Conservation (phyloP, 2,329 filamentous ascomycete species). For the Trichoderma sp. region DNA sequence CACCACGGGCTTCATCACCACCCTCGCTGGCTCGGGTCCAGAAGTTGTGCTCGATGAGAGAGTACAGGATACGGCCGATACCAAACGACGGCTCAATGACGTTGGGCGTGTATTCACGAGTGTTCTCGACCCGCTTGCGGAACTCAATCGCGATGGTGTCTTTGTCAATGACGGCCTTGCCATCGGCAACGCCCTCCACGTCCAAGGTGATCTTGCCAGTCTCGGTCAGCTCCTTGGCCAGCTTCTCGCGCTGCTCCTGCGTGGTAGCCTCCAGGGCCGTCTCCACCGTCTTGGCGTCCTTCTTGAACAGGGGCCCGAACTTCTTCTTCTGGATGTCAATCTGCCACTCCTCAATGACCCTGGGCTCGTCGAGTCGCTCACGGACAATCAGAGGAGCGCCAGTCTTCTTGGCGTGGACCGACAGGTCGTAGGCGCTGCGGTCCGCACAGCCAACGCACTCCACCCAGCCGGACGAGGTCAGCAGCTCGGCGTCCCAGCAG, state of each 20-base stretch:
- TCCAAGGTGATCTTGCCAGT: slow-evolving; percentile 76
- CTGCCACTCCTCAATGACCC: slow-evolving; percentile 82
- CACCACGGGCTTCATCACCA: slow-evolving; percentile 75
- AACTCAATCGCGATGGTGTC: slow-evolving; percentile 84
- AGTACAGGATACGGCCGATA: slow-evolving; percentile 92
- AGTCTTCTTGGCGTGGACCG: slow-evolving; percentile 90
- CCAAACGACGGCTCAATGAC: slow-evolving; percentile 98
- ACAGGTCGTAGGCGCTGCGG: slow-evolving; percentile 90
- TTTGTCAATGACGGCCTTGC: slow-evolving; percentile 76
- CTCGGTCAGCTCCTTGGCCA: slow-evolving; percentile 72
- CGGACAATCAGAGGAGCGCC: slow-evolving; percentile 83
- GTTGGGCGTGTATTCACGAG: slow-evolving; percentile 90
- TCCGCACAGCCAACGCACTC: slow-evolving; percentile 98
- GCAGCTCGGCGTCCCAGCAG: slow-evolving; percentile 96
- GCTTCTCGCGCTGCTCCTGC: slow-evolving; percentile 79
- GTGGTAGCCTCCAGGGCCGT: slow-evolving; percentile 72
- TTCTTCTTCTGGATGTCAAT: slow-evolving; percentile 91
- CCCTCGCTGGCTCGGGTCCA: slow-evolving; percentile 73
- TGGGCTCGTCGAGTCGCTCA: slow-evolving; percentile 76
- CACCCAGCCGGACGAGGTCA: slow-evolving; percentile 93
- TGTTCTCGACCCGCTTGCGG: slow-evolving; percentile 78
- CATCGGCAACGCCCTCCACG: slow-evolving; percentile 66
- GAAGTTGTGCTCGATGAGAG: slow-evolving; percentile 91
- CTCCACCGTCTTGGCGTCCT: slow-evolving; percentile 85
- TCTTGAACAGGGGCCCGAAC: slow-evolving; percentile 94